Conservation (phyloP, 176 grass and related monocot genomes). For the Bonia amplexicaulis region DNA sequence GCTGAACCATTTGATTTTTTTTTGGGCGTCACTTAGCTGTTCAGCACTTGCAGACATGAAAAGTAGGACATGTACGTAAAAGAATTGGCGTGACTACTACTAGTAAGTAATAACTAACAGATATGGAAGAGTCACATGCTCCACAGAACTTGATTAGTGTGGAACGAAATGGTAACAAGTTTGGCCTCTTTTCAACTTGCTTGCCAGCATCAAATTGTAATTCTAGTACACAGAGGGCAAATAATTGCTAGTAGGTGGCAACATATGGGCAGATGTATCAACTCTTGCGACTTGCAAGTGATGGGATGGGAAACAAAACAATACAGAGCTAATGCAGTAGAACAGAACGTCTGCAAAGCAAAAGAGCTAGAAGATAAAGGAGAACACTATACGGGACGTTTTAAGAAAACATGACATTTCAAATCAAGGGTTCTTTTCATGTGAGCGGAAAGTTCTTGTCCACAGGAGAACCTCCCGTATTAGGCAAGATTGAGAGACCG, state of each 20-base stretch:
- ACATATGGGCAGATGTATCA: not conserved
- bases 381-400: not conserved
- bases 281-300: not conserved
- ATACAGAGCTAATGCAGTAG: not conserved
- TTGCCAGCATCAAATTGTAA: not conserved
- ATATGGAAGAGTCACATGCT: conserved; percentile 15
- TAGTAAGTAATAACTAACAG: not conserved
- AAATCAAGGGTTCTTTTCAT: conserved; percentile 27
- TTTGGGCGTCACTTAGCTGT: not conserved
- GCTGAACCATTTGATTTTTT: not conserved
- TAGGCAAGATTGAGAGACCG: not conserved
- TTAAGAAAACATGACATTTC: conserved; percentile 21
- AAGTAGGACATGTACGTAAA: not conserved
- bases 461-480: not conserved
- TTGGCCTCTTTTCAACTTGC: not conserved
- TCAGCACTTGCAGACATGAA: not conserved
- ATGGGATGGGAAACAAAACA: not conserved
- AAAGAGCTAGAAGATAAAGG: not conserved
- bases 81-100: not conserved
- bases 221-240: not conserved
- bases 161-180: not conserved
- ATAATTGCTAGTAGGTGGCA: not conserved
- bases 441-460: not conserved
- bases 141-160: not conserved
- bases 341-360: not conserved